Percentiles rank a stretch among this genome's conserved stretches.
Conservation (phyloP, 106 monocot genomes). For the Amphibolis antarctica region DNA sequence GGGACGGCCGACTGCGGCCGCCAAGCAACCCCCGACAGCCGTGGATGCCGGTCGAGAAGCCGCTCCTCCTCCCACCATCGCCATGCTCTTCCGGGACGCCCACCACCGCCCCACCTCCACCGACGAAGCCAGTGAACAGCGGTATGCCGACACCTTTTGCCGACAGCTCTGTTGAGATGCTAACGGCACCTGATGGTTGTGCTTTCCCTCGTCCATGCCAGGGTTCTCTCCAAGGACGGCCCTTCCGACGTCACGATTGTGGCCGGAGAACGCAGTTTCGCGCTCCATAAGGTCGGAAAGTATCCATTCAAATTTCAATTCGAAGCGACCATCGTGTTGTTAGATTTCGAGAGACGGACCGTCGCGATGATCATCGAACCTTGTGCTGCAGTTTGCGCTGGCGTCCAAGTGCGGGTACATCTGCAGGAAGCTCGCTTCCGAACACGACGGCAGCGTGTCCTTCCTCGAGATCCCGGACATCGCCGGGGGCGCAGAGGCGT, state of each 20-base stretch:
- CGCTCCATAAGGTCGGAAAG: constrained; percentile 55
- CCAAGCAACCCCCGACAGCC: too few species aligned
- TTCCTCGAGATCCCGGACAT: constrained; percentile 40
- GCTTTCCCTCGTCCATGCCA: constrained; percentile 8
- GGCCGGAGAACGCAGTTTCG: constrained; percentile 43
- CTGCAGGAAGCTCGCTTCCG: constrained; percentile 22
- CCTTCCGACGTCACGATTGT: constrained; percentile 58
- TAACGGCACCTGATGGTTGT: constrained; percentile 5
- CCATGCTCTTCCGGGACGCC: too few species aligned
- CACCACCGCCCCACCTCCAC: too few species aligned
- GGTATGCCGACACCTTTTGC: too few species aligned
- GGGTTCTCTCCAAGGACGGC: constrained; percentile 67
- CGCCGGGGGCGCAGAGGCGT: constrained; percentile 64
- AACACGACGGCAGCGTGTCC: constrained; percentile 15
- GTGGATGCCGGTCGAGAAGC: too few species aligned
- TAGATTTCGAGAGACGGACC: too few species aligned
- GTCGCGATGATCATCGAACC: not conserved
- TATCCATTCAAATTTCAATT: too few species aligned
- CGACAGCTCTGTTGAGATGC: too few species aligned
- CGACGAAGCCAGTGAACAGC: too few species aligned
- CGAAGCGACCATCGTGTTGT: too few species aligned
- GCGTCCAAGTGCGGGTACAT: constrained; percentile 66
- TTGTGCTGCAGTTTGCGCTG: constrained; percentile 42
- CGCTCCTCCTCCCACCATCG: too few species aligned
- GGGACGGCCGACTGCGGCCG: too few species aligned